phyloP scores from a whole-genome alignment of 129 eudicot genomes.

The sunflower (Helianthus annuus) region DNA sequence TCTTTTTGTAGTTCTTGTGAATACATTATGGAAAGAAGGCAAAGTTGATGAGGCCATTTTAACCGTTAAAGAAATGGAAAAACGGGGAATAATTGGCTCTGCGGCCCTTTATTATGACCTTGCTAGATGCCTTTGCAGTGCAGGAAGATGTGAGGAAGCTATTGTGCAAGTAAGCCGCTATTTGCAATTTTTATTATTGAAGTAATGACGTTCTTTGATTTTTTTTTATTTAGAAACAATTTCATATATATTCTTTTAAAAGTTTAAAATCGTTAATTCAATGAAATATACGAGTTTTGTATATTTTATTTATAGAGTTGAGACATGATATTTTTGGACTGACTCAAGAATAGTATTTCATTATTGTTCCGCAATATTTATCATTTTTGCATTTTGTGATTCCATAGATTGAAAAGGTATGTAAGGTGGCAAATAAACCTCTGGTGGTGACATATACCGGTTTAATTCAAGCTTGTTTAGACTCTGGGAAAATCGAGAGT shows the following conservation, averaged over 20 bases:
- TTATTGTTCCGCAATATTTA: background rate
- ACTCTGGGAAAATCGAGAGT: constrained; percentile 52
- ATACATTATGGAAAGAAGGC: constrained; percentile 83
- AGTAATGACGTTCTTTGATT: background rate
- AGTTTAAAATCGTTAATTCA: background rate
- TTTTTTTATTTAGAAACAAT: background rate
- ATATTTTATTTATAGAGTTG: background rate
- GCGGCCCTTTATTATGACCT: constrained; percentile 88
- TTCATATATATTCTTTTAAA: background rate
- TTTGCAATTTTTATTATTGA: background rate
- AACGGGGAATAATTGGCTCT: constrained; percentile 83
- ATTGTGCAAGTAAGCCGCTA: constrained; percentile 63
- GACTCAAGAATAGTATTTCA: background rate
- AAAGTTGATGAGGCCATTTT: constrained; percentile 67
- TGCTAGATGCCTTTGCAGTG: constrained; percentile 95
- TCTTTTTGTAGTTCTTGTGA: constrained; percentile 66
- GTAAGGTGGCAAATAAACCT: constrained; percentile 87
- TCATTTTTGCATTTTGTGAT: background rate
- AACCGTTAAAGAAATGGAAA: constrained; percentile 83
- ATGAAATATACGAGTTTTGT: background rate
- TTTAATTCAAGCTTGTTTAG: constrained; percentile 79
- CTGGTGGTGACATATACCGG: constrained; percentile 93
- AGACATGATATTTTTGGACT: background rate
- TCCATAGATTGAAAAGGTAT: constrained; percentile 75
- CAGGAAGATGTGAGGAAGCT: constrained; percentile 83